Base-by-base conservation (phyloP, 371 early-diverging fungal genomes). In the Entomophthora muscae region DNA sequence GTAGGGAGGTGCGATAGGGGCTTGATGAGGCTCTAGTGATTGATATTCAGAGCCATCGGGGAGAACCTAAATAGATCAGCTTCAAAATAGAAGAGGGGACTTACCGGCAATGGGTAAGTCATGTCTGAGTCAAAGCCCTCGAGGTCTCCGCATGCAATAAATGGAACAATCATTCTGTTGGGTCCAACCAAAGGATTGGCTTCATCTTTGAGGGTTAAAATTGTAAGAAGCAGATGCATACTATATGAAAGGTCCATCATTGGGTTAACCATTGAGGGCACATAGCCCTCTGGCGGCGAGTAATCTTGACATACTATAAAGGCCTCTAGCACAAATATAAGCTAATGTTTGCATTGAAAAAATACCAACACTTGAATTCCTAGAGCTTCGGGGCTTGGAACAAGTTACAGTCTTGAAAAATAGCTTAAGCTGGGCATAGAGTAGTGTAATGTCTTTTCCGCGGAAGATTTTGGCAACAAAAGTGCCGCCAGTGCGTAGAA, bases 381-480 rank as follows among this genome's bases (percentile, higher is more conserved):
- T 84, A 27, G 95, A 95, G 69, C 92, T 88, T 69, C 92, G 78
- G 13, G 99, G 99, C 70, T 99, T 99, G 66, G 87, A 80, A 70
- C 91, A 85, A 22, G 83, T 82, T 3, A 98, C 98, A 0, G 73
- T 73, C 21, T 81, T 76, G 76, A 97, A 99, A 69, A 95, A 95
- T 23, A 88, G 75, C 69, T 86, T 84, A 68, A 99, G 84, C 67
- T 98, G 98, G 23, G 86, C 80, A 67, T 90, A 86, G 22, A 99
- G 73, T 62, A 93, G 72, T 3, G 90, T 83, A 27, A 93, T 86
- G 67, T 95, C 95, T 67, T 88, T 85, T 52, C 96, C 95, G 64
- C 95, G 82, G 70, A 95, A 98, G 62, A 95, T 98, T 72, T 98
- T 98, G 42, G 94, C 94, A 26, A 95, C 88, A 83, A 97, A 98